phyloP scores from a whole-genome alignment of 805 yeast species.

The Schwanniomyces occidentalis region DNA sequence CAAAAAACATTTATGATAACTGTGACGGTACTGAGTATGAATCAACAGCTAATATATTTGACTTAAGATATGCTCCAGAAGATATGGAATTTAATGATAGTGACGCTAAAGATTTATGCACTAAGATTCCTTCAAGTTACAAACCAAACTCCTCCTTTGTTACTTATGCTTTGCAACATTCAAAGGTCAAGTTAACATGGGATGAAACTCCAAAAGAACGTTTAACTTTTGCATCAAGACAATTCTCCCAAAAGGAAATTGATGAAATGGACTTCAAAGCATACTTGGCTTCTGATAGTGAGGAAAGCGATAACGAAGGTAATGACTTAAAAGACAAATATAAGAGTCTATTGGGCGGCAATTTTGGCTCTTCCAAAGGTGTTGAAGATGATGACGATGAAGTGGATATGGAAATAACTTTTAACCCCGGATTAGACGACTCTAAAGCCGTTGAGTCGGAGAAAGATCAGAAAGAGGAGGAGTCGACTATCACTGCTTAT shows the following conservation, averaged over 20 bases:
- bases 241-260: conserved; percentile 84
- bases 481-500: conserved; percentile 75
- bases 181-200: conserved; percentile 96
- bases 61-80: conserved; percentile 88
- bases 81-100: conserved; percentile 81
- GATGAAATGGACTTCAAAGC: conserved; percentile 92
- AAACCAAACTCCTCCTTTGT: conserved; percentile 74
- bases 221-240: conserved; percentile 68
- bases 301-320: conserved; percentile 25
- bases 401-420: conserved; percentile 93
- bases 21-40: conserved; percentile 97
- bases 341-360: conserved; percentile 52
- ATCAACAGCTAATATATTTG: conserved; percentile 92
- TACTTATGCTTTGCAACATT: conserved; percentile 94
- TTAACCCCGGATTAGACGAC: conserved; percentile 79
- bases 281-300: conserved; percentile 65
- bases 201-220: conserved; percentile 97
- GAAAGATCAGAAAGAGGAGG: conserved; percentile 49
- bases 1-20: conserved; percentile 73
- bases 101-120: conserved; percentile 72
- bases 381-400: conserved; percentile 54
- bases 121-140: conserved; percentile 71
- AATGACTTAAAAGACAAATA: conserved; percentile 54
- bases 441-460: conserved; percentile 33
- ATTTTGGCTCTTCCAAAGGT: conserved; percentile 19